These are phyloP conservation scores for Chaetoceros muelleri DNA, from an alignment of 108 stramenopile genomes.

Conservation along the genomic window DNA sequence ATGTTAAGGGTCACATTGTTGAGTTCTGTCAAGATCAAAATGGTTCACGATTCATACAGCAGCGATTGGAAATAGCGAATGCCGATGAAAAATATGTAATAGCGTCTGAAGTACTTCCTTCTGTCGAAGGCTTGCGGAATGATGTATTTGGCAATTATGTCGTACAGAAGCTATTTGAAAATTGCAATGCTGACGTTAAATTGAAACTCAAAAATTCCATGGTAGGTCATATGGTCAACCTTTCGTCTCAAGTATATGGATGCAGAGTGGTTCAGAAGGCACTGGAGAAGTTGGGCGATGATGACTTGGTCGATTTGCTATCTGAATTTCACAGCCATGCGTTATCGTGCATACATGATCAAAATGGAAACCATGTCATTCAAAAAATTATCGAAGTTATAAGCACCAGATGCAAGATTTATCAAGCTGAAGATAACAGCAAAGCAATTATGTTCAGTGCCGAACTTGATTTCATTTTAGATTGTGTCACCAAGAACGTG, in stretches of 20 bases:
- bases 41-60: slow-evolving; percentile 95
- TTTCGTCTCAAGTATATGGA: slow-evolving; percentile 88
- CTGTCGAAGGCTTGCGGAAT: slow-evolving; percentile 54
- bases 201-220: slow-evolving; percentile 45
- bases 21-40: slow-evolving; percentile 97
- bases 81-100: slow-evolving; percentile 70
- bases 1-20: slow-evolving; percentile 48
- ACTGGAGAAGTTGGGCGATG: slow-evolving; percentile 66
- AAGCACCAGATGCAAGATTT: slow-evolving; percentile 40
- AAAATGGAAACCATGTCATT: slow-evolving; percentile 97
- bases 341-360: slow-evolving; percentile 90
- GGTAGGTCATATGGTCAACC: slow-evolving; percentile 67
- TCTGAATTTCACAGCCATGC: slow-evolving; percentile 80
- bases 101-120: slow-evolving; percentile 75
- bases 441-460: slow-evolving; percentile 33
- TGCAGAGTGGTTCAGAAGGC: slow-evolving; percentile 95
- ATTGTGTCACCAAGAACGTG: slow-evolving; percentile 79
- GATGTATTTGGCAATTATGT: slow-evolving; percentile 96
- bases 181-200: slow-evolving; percentile 76
- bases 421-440: slow-evolving; percentile 24
- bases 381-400: slow-evolving; percentile 93
- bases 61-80: slow-evolving; percentile 83
- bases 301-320: slow-evolving; percentile 66
- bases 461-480: slow-evolving; percentile 88
- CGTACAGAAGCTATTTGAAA: slow-evolving; percentile 93